These are phyloP conservation scores for Ustulina deusta DNA, from an alignment of 2,329 filamentous ascomycete genomes.

Conservation along the genomic window DNA sequence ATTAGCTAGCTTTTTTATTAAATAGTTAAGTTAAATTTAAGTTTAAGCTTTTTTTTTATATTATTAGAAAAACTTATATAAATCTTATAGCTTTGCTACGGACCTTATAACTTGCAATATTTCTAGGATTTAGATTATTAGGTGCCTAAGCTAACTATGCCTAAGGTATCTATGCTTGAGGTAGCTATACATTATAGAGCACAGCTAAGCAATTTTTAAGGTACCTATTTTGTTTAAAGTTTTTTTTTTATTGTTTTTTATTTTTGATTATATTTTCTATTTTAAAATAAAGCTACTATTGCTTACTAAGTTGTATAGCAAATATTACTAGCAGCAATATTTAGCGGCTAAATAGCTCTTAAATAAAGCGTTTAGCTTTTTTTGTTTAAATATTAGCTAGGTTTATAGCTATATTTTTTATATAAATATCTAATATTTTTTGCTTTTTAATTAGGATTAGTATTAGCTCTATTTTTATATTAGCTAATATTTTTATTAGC, in stretches of 20 bases:
- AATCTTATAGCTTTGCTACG: slow-evolving; percentile 1
- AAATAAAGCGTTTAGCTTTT: slow-evolving; percentile 1
- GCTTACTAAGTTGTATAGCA: neutral
- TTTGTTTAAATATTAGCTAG: neutral
- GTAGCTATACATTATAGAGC: neutral
- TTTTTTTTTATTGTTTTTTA: no score
- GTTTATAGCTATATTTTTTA: slow-evolving; percentile 3
- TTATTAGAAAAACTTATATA: slow-evolving; percentile 4
- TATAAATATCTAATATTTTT: neutral
- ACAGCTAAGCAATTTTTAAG: neutral
- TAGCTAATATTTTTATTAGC: neutral
- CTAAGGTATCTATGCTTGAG: no score
- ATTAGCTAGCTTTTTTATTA: neutral
- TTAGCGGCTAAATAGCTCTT: neutral
- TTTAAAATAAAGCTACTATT: neutral
- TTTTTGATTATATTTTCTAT: neutral
- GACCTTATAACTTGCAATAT: neutral
- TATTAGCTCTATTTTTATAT: neutral
- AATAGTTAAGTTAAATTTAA: neutral
- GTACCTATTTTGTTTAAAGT: neutral
- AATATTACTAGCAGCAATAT: neutral
- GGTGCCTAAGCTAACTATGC: no score
- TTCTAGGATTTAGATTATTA: neutral
- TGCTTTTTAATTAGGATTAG: neutral
- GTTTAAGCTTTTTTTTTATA: neutral